Evolutionary conservation across 169 alveolate species (phyloP).

Genomic region (Cryptosporidium sp.): DNA sequence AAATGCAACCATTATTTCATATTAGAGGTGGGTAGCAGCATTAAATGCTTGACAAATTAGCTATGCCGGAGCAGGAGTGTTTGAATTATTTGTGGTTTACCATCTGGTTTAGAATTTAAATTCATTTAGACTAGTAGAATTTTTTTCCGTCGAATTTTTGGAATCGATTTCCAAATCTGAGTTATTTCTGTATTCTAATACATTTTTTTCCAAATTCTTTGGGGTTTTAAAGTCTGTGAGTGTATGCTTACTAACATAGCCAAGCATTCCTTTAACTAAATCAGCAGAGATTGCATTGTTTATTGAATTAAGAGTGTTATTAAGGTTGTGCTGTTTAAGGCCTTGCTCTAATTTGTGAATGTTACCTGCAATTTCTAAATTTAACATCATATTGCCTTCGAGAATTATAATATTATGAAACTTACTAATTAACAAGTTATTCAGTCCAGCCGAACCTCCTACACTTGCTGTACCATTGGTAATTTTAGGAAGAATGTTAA

Average conservation of each 20-base stretch:
- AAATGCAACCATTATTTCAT: too few species aligned
- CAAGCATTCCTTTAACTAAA: constrained; percentile 1
- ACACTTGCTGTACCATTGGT: not conserved
- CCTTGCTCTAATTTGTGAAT: not conserved
- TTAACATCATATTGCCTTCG: not conserved
- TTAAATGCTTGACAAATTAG: not conserved
- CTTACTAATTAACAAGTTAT: not conserved
- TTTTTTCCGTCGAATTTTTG: not conserved
- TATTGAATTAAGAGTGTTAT: not conserved
- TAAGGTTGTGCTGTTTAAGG: not conserved
- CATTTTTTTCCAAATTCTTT: not conserved
- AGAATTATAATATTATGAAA: not conserved
- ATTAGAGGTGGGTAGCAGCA: too few species aligned
- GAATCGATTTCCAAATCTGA: not conserved
- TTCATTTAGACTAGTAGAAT: not conserved
- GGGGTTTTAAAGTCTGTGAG: not conserved
- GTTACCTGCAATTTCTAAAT: not conserved
- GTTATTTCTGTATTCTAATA: not conserved
- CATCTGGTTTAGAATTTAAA: not conserved
- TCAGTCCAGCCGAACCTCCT: not conserved
- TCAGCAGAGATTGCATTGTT: not conserved
- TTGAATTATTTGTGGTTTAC: not conserved
- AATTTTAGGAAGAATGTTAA: not conserved
- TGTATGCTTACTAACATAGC: not conserved
- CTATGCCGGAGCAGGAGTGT: not conserved